Base-by-base conservation (phyloP, 768 basidiomycete genomes). In the Termitomyces sp. region DNA sequence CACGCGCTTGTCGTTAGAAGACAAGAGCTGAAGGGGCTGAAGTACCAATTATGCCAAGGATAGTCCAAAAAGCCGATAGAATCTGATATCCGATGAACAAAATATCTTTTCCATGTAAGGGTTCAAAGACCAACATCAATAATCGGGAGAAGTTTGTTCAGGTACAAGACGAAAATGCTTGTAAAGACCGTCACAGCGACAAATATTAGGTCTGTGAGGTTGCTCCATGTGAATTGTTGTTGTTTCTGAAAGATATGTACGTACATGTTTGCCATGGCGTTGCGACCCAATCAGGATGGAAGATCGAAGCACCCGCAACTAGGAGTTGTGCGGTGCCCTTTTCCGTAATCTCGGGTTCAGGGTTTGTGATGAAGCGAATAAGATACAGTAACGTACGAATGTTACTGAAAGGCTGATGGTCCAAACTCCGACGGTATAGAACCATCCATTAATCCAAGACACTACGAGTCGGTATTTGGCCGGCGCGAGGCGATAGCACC, bases 361-460 rank as follows among this genome's bases (percentile, higher is more conserved):
- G 1, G 2, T 32, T 2, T 32, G 30, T 32, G 30, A 32, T 32
- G 9, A 32, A 32, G 30, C 30, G 30, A 32, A 32, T 32, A n/a
- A n/a, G n/a, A n/a, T 28, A 28, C 28, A 32, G 35, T 55, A 26
- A 53, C 70, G 46, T 66, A 82, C 82, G 61, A 87, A 87, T 3
- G 79, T 82, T 5, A 84, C 84, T 11, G 83, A 84, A 38, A 86
- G 62, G n/a, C 81, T 78, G 54, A 82, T 75, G 1, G 81, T 87
- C 84, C 85, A 87, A 10, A 85, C 81, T 24, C 85, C 85, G 28
- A 84, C 83, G 62, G 85, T 71, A 1, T 80, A 83, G 15, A 87
- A 68, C 85, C 85, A 88, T 8, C 85, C 85, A 54, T 82, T 82
- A 45, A 87, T 79, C 80, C 85, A 87, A 15, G 80, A 82, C 2